A percentile compares a stretch with the other conserved stretches of the same genome.
phyloP scores from a whole-genome alignment of 805 yeast genomes.

The Lachancea meyersii region DNA sequence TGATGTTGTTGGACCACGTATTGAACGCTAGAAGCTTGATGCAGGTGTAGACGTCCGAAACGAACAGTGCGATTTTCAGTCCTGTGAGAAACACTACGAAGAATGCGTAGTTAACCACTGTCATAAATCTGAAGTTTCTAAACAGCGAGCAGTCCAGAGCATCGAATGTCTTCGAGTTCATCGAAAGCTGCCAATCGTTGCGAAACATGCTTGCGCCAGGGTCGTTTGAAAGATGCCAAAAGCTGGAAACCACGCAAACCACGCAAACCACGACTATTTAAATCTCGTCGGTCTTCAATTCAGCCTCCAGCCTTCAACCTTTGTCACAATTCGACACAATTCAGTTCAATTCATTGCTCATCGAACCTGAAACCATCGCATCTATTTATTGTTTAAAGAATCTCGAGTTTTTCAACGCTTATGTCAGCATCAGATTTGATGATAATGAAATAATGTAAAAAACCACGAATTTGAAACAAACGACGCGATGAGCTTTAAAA shows the following conservation, averaged over 20 bases:
- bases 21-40: slow-evolving; percentile 65
- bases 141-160: slow-evolving; percentile 23
- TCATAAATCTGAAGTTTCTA: slow-evolving; percentile 18
- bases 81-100: slow-evolving; percentile 33
- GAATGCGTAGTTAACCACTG: slow-evolving; percentile 18
- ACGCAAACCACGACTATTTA: no score
- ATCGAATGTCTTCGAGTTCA: slow-evolving; percentile 26
- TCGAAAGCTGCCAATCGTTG: slow-evolving; percentile 24
- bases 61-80: slow-evolving; percentile 51
- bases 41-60: slow-evolving; percentile 74
- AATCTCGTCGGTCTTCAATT: no score
- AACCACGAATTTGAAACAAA: neutral
- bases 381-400: neutral
- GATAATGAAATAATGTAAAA: neutral
- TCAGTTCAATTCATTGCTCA: neutral
- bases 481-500: no score
- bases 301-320: neutral
- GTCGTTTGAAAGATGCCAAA: slow-evolving; percentile 20
- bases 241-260: no score
- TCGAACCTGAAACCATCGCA: neutral
- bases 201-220: slow-evolving; percentile 14
- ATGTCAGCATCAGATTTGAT: neutral
- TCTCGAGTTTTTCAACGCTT: neutral
- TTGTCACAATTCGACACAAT: no score
- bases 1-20: slow-evolving; percentile 54